Evolutionary conservation across 139 green algal species (phyloP).

Genomic region (Chlamydomonas sphaeroides): DNA sequence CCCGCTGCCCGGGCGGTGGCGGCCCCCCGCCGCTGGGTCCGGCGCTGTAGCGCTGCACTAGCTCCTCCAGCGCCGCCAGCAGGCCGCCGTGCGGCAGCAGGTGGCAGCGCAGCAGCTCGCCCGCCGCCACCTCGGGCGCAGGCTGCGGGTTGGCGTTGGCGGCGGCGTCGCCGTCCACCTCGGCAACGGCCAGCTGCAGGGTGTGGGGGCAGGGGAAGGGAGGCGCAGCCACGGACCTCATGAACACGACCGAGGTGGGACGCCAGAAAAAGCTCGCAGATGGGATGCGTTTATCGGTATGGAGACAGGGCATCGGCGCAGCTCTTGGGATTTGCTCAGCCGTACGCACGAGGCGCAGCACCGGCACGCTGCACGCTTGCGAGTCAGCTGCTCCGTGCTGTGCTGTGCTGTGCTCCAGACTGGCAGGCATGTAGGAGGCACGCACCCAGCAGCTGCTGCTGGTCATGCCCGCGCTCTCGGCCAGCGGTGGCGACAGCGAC

Average conservation of each 20-base stretch:
- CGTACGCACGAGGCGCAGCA: neutral
- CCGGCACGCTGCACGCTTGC: neutral
- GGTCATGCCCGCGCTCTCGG: constrained; percentile 22
- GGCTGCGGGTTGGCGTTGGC: neutral
- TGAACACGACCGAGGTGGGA: no score
- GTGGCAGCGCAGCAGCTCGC: constrained; percentile 5
- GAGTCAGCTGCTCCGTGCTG: neutral
- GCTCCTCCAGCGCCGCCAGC: neutral
- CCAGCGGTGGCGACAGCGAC: neutral
- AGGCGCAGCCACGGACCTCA: neutral
- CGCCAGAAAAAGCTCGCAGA: no score
- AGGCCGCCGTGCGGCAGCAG: constrained; percentile 19
- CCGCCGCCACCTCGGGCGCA: neutral
- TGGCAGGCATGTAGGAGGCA: neutral
- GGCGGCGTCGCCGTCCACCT: constrained; percentile 23
- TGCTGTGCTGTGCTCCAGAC: neutral
- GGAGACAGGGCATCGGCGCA: no score
- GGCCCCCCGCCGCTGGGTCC: no score
- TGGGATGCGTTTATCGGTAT: no score
- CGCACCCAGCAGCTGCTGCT: constrained; percentile 11
- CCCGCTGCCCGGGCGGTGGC: no score
- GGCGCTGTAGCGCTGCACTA: neutral
- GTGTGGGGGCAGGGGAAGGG: neutral
- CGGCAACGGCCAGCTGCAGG: neutral
- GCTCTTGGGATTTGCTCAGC: no score